A percentile compares a stretch with the other conserved stretches of the same genome.
Conservation (phyloP, 495 filamentous ascomycete genomes). For the Penicillium robsamsonii region DNA sequence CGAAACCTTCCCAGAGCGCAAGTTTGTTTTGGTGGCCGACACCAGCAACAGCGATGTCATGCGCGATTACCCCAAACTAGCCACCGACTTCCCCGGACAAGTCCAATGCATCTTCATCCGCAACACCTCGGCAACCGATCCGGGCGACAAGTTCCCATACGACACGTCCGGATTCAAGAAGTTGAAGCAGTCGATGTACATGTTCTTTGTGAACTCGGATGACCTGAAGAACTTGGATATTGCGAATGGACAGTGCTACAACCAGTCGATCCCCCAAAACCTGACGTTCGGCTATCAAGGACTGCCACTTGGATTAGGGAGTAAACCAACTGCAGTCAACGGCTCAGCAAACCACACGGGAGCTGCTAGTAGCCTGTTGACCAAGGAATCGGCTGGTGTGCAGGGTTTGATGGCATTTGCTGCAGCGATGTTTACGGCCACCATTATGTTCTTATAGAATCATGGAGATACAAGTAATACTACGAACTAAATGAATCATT, state of each 20-base stretch:
- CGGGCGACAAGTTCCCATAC: slow-evolving; percentile 63
- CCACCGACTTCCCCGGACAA: slow-evolving; percentile 59
- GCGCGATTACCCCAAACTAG: slow-evolving; percentile 68
- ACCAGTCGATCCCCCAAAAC: slow-evolving; percentile 60
- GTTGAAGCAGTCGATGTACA: slow-evolving; percentile 61
- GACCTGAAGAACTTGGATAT: slow-evolving; percentile 68
- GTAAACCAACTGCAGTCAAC: slow-evolving; percentile 12
- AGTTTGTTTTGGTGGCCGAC: slow-evolving; percentile 74
- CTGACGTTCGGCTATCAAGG: slow-evolving; percentile 69
- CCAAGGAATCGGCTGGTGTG: slow-evolving; percentile 1
- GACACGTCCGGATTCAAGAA: slow-evolving; percentile 67
- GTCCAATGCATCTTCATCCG: slow-evolving; percentile 78
- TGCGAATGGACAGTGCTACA: slow-evolving; percentile 65
- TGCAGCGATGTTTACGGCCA: slow-evolving; percentile 11
- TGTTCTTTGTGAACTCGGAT: slow-evolving; percentile 74
- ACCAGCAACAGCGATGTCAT: slow-evolving; percentile 78
- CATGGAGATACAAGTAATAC: slow-evolving; percentile 3
- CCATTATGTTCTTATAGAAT: slow-evolving; percentile 18
- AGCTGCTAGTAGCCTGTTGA: slow-evolving; percentile 10
- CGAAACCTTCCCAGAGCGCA: slow-evolving; percentile 68
- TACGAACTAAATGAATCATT: background rate
- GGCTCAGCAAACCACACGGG: slow-evolving; percentile 22
- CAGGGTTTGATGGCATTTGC: slow-evolving; percentile 14
- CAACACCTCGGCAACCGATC: slow-evolving; percentile 69
- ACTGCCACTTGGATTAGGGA: slow-evolving; percentile 39